Evolutionary conservation across 805 yeast species (phyloP).

Genomic region (Saturnispora halmiae): DNA sequence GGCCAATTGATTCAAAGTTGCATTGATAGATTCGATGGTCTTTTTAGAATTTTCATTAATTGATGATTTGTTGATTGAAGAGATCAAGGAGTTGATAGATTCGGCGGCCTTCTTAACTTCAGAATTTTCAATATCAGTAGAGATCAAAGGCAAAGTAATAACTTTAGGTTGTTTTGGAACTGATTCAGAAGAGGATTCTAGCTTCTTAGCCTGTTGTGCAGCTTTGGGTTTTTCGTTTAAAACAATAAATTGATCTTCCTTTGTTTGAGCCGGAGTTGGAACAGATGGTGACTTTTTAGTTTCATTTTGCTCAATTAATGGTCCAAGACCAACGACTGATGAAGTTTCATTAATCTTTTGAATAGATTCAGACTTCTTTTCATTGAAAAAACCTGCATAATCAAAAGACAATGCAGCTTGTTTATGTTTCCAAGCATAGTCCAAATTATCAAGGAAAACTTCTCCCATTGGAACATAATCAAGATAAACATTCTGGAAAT

Average conservation of each 20-base stretch:
- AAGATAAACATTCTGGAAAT: constrained; percentile 51
- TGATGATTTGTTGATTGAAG: constrained; percentile 21
- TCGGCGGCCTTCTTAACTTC: constrained; percentile 29
- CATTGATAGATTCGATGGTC: constrained; percentile 19
- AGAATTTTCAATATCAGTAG: too few species aligned
- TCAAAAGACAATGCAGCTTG: constrained; percentile 19
- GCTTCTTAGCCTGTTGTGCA: neutral
- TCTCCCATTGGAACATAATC: constrained; percentile 61
- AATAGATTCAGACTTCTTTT: constrained; percentile 6
- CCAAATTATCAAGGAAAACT: constrained; percentile 40
- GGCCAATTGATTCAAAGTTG: constrained; percentile 17
- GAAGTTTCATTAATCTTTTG: constrained; percentile 9
- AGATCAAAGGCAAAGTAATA: too few species aligned
- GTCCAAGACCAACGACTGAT: constrained; percentile 32
- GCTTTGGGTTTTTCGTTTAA: neutral
- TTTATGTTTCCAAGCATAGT: constrained; percentile 27
- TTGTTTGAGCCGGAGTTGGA: constrained; percentile 2
- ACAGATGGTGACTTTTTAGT: constrained; percentile 34
- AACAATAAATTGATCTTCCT: constrained; percentile 9
- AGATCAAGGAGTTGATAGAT: constrained; percentile 30
- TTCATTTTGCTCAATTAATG: constrained; percentile 30
- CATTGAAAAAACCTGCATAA: constrained; percentile 7
- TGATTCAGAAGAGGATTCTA: neutral
- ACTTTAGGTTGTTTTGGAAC: neutral
- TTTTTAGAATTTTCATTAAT: constrained; percentile 19